Evolutionary conservation across 2,329 filamentous ascomycete genomes (phyloP), one percentile per base, ranked within the genome.

Genomic region (Trichoderma semiorbis): DNA sequence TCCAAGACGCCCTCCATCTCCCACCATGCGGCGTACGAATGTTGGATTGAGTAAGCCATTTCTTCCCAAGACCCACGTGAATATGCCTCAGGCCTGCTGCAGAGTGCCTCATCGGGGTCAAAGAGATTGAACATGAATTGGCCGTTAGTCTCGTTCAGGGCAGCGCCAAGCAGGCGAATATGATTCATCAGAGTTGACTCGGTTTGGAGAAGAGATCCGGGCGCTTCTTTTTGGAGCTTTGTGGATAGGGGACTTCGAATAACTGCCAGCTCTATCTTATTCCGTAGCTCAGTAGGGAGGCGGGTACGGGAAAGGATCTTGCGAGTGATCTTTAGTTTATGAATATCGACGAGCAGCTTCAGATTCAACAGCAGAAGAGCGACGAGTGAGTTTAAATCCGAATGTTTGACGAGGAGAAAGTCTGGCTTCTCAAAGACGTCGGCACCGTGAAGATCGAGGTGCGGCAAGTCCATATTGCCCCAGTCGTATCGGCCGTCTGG

Each of bases 361-460:
- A 53, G n/a, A 21, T 53, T 53, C 1, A 53, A 21, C 47, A 53
- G 21, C 5, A 53, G n/a, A 53, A 53, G 11, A 1, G 47, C 21
- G 11, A 53, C 47, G 7, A 53, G 47, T 24, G n/a, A 6, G 21
- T 53, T 53, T 12, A 53, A 53, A 12, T 24, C n/a, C 10, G n/a
- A 12, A 53, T 53, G 6, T 2, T 53, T 3, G 47, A 21, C 47
- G 47, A 24, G 11, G 3, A 53, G 47, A 53, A 53, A 24, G 21
- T 21, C 4, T 24, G 18, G 30, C 7, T 60, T 8, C 75, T 87
- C 85, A 21, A 87, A 78, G 0, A 78, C 78, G 74, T 87, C 79
- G 11, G 81, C 83, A 11, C 77, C 75, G 30, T 78, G 80, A 55
- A 82, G 67, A 70, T 85, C 75, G 4, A 84, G 77, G 34, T 73